Percentiles rank a stretch among this genome's conserved stretches.
These are phyloP conservation scores for Geotrichum phurueaensis DNA, from an alignment of 1,139 yeast species.

Conservation along the genomic window DNA sequence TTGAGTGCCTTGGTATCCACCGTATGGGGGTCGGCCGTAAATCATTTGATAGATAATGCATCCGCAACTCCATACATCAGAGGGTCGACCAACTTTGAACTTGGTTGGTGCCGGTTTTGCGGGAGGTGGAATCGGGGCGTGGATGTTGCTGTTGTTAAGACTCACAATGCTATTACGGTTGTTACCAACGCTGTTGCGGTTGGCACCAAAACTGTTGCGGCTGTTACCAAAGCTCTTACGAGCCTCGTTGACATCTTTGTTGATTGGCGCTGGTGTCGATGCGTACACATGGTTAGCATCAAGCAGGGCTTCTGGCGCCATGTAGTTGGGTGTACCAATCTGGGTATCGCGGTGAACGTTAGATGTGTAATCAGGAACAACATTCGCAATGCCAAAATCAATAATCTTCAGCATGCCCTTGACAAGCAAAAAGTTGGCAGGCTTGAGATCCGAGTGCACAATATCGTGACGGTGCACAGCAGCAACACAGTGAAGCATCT, in stretches of 20 bases:
- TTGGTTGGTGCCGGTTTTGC: slow-evolving; percentile 32
- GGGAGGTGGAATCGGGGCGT: slow-evolving; percentile 11
- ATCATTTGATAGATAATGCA: slow-evolving; percentile 94
- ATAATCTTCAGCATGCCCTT: slow-evolving; percentile 79
- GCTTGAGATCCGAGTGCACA: slow-evolving; percentile 92
- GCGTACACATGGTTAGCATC: slow-evolving; percentile 44
- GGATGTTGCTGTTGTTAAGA: slow-evolving; percentile 14
- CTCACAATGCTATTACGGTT: slow-evolving; percentile 12
- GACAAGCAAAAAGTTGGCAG: slow-evolving; percentile 88
- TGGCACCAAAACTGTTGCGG: too few relatives aligned
- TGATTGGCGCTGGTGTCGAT: slow-evolving; percentile 16
- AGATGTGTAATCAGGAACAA: slow-evolving; percentile 87
- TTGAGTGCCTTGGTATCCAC: slow-evolving; percentile 69
- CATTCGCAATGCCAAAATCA: slow-evolving; percentile 94
- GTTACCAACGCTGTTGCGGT: neutral
- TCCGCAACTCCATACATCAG: slow-evolving; percentile 98
- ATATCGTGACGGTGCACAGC: slow-evolving; percentile 86
- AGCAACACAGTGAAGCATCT: slow-evolving; percentile 73
- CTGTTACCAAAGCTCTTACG: neutral
- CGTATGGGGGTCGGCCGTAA: slow-evolving; percentile 90
- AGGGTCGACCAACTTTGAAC: slow-evolving; percentile 84
- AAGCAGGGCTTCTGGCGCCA: slow-evolving; percentile 94
- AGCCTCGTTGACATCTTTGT: slow-evolving; percentile 3
- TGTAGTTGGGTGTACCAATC: slow-evolving; percentile 92
- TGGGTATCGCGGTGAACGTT: slow-evolving; percentile 87